These are phyloP conservation scores for Houttuynia cordata DNA, from an alignment of 164 flowering plant genomes.

Conservation along the genomic window DNA sequence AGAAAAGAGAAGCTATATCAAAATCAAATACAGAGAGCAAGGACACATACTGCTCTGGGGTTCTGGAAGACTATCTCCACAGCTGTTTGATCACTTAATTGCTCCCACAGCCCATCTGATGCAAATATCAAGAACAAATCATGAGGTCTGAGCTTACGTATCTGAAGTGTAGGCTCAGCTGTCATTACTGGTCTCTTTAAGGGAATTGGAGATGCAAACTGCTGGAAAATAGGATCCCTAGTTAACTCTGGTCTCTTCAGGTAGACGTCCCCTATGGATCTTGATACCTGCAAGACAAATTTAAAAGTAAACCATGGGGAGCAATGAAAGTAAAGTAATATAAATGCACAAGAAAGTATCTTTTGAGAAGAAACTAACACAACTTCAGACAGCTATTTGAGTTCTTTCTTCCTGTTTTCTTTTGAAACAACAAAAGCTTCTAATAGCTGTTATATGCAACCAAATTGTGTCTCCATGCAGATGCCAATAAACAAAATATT, in stretches of 20 bases:
- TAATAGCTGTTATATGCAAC: too few species aligned
- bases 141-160: slow-evolving; percentile 31
- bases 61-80: slow-evolving; percentile 45
- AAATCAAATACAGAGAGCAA: not conserved
- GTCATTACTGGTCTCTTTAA: slow-evolving; percentile 48
- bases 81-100: slow-evolving; percentile 51
- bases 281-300: slow-evolving; percentile 41
- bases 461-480: too few species aligned
- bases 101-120: slow-evolving; percentile 86
- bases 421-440: too few species aligned
- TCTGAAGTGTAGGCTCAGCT: slow-evolving; percentile 55
- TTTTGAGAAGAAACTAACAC: not conserved
- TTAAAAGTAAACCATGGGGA: not conserved
- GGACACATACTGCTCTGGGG: slow-evolving; percentile 45
- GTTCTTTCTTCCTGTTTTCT: too few species aligned
- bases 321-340: not conserved
- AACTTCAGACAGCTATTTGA: too few species aligned
- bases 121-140: slow-evolving; percentile 66
- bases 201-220: slow-evolving; percentile 31
- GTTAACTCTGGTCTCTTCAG: slow-evolving; percentile 63
- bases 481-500: too few species aligned
- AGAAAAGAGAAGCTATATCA: not conserved
- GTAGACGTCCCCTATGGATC: slow-evolving; percentile 70
- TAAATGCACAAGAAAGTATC: not conserved
- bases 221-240: slow-evolving; percentile 38